Evolutionary conservation across 331 rosid species (phyloP).

Genomic region (Pyrus hybrid): DNA sequence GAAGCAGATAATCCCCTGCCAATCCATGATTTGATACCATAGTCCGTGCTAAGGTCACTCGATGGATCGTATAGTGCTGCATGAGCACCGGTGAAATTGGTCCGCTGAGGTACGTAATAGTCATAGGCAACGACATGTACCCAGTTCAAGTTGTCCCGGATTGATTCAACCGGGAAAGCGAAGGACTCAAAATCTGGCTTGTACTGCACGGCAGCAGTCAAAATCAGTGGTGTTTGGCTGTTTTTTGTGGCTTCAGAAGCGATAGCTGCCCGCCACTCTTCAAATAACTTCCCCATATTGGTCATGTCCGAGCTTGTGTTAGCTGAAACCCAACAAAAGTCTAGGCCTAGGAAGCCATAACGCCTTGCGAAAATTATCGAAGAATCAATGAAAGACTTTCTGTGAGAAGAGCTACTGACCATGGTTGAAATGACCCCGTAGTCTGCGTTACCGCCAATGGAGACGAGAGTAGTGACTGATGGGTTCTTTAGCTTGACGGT

Average conservation of each 20-base stretch:
- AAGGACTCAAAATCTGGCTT: not conserved
- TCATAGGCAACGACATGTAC: constrained; percentile 30
- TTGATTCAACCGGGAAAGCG: constrained; percentile 25
- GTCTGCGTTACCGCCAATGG: constrained; percentile 5
- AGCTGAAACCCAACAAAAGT: constrained; percentile 17
- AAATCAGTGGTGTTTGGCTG: not conserved
- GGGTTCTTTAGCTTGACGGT: constrained; percentile 23
- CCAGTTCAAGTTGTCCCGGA: constrained; percentile 38
- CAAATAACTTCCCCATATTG: constrained; percentile 9
- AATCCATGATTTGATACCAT: constrained; percentile 40
- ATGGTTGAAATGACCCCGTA: not conserved
- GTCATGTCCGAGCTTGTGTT: constrained; percentile 14
- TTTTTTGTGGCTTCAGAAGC: constrained; percentile 9
- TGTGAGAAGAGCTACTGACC: not conserved
- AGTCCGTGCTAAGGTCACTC: constrained; percentile 9
- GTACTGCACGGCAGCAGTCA: constrained; percentile 13
- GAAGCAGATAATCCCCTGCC: constrained; percentile 24
- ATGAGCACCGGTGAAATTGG: constrained; percentile 26
- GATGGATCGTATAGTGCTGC: constrained; percentile 40
- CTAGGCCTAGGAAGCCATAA: constrained; percentile 29
- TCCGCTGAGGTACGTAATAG: constrained; percentile 24
- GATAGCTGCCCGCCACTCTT: constrained; percentile 22
- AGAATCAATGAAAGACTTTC: constrained; percentile 28
- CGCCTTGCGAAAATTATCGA: constrained; percentile 17
- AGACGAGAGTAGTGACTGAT: constrained; percentile 6